Evolutionary conservation across 2,329 filamentous ascomycete species (phyloP), one percentile per base, ranked within the genome.

Genomic region (Colletotrichum ledebouriae): DNA sequence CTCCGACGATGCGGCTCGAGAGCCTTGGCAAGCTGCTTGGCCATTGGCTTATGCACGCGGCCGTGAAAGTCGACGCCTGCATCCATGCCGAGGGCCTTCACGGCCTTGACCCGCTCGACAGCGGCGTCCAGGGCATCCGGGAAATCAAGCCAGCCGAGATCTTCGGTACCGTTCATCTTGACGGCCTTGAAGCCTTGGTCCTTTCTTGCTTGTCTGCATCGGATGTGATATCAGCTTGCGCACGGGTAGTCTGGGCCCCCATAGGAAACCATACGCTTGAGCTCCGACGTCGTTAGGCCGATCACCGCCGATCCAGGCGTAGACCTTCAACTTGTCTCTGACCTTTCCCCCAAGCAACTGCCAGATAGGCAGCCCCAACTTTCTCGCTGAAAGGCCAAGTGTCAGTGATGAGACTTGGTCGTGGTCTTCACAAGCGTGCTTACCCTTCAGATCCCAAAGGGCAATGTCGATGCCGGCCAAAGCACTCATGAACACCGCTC

Each of bases 111-210:
- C 2, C 92, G 84, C 66, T 92, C 87, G 2, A 94, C 87, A 50
- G 87, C 89, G 5, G 85, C 81, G 50, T 91, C 84, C 0, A 94
- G 82, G 0, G 84, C 83, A 0, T 84, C 81, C 0, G 92, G 92
- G 1, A 90, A 91, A 77, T 94, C 92, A 0, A 94, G 83, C 91
- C 91, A 94, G 71, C 87, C 89, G 1, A 94, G 78, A 70, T 94
- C 92, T 74, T 91, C 90, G 0, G 92, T 94, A 6, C 86, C 92
- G 75, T 94, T 94, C 92, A 94, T 94, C 76, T 94, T 94, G 61
- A 94, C 86, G 4, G 86, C 84, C 2, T 81, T 88, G 74, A 92
- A 89, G 0, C 90, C 90, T 76, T 92, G 89, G 11, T 81, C 80
- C 72, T 86, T 84, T 4, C 88, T 83, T 6, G 82, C 83, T 73